These are phyloP conservation scores for Penicillium sp. DNA, from an alignment of 2,329 filamentous ascomycete species.

Conservation along the genomic window DNA sequence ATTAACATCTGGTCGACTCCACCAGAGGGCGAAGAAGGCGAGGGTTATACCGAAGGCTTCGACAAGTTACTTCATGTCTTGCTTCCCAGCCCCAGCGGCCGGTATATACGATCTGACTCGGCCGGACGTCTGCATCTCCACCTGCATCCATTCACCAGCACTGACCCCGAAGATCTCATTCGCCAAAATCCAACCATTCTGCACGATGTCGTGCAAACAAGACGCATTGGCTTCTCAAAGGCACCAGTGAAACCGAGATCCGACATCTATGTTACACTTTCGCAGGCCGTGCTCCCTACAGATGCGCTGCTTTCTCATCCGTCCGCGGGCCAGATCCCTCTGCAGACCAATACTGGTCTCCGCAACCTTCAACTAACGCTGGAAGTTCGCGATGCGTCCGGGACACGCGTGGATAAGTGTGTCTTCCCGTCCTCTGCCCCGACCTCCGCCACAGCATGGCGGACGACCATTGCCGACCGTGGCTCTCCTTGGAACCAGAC, in stretches of 20 bases:
- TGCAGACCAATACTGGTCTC: constrained; percentile 60
- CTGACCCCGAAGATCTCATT: constrained; percentile 74
- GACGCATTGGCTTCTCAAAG: constrained; percentile 88
- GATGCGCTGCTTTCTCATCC: constrained; percentile 60
- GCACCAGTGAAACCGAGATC: constrained; percentile 82
- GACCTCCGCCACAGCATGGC: constrained; percentile 74
- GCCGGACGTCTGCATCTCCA: constrained; percentile 76
- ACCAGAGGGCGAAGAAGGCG: constrained; percentile 52
- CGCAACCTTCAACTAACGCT: constrained; percentile 80
- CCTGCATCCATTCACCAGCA: constrained; percentile 68
- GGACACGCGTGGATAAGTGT: constrained; percentile 79
- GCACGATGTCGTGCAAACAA: constrained; percentile 72
- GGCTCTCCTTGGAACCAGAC: constrained; percentile 85
- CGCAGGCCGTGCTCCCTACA: constrained; percentile 69
- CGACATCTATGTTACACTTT: constrained; percentile 89
- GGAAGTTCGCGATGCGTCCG: constrained; percentile 73
- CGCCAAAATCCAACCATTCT: constrained; percentile 83
- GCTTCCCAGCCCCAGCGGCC: constrained; percentile 66
- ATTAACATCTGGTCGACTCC: constrained; percentile 70
- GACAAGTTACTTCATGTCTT: constrained; percentile 67
- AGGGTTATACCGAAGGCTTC: constrained; percentile 61
- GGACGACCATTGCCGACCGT: constrained; percentile 72
- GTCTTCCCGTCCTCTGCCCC: constrained; percentile 83
- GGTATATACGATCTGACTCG: constrained; percentile 66
- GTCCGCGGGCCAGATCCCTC: constrained; percentile 73